phyloP scores from a whole-genome alignment of 2,329 filamentous ascomycete species.

The Arthrinium phaeospermum region DNA sequence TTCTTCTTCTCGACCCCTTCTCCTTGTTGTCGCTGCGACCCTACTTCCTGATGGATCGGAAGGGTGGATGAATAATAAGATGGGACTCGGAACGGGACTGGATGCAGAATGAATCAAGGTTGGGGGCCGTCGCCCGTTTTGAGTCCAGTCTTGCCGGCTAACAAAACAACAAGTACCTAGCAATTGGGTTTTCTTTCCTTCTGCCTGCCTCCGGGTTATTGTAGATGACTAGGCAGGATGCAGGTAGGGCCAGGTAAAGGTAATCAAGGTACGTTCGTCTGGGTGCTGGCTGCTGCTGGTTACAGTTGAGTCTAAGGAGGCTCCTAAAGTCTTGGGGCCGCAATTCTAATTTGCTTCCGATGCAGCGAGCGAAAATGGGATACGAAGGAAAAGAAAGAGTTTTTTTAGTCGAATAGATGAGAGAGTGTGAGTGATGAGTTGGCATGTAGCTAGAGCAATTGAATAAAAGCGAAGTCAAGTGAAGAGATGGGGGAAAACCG shows the following conservation, averaged over 20 bases:
- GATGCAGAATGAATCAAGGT: background rate
- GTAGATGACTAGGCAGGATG: background rate
- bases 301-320: conserved; percentile 15
- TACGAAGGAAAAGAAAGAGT: background rate
- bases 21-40: conserved; percentile 9
- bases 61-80: conserved; percentile 11
- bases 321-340: conserved; percentile 14
- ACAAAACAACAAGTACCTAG: conserved; percentile 5
- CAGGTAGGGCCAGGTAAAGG: background rate
- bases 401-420: background rate
- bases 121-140: conserved; percentile 13
- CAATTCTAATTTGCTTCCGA: conserved; percentile 13
- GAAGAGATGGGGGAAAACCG: conserved; percentile 10
- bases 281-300: conserved; percentile 3
- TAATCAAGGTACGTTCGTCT: background rate
- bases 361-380: conserved; percentile 10
- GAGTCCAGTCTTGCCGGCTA: background rate
- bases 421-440: background rate
- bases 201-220: background rate
- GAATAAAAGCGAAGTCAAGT: background rate
- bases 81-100: conserved; percentile 8
- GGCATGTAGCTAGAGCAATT: background rate
- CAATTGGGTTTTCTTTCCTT: conserved; percentile 1
- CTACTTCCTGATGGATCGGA: conserved; percentile 8
- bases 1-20: background rate